These are phyloP conservation scores for Gelatoporia subvermispora DNA, from an alignment of 768 basidiomycete species.

Conservation along the genomic window DNA sequence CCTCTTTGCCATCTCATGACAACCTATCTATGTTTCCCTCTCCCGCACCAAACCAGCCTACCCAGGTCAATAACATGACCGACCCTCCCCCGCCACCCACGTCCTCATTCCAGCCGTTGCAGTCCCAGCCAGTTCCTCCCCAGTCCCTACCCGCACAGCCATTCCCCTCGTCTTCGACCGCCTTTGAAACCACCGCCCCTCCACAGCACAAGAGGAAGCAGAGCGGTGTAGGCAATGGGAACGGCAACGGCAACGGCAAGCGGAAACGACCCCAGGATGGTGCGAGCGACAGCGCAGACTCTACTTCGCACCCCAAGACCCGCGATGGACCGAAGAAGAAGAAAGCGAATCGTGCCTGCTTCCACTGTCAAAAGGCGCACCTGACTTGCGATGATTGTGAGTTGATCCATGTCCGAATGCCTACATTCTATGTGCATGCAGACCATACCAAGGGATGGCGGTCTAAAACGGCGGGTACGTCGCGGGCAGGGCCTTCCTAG, in stretches of 20 bases:
- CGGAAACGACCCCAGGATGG: slow-evolving; percentile 60
- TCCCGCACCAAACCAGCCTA: slow-evolving; percentile 8
- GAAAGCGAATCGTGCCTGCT: slow-evolving; percentile 91
- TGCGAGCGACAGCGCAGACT: slow-evolving; percentile 49
- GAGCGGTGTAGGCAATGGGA: slow-evolving; percentile 20
- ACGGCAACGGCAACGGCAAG: slow-evolving; percentile 33
- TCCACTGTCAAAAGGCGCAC: slow-evolving; percentile 95
- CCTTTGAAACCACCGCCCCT: slow-evolving; percentile 18
- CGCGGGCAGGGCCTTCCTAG: too few relatives aligned
- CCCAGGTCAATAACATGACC: neutral
- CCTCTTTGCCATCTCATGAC: slow-evolving; percentile 2
- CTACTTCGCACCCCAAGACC: slow-evolving; percentile 43
- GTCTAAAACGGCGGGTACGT: too few relatives aligned
- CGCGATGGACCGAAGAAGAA: slow-evolving; percentile 86
- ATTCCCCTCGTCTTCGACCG: slow-evolving; percentile 21
- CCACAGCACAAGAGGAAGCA: slow-evolving; percentile 34
- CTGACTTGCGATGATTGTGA: slow-evolving; percentile 97
- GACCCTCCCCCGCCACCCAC: slow-evolving; percentile 7
- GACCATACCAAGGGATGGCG: too few relatives aligned
- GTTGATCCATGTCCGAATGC: slow-evolving; percentile 26
- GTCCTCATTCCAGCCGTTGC: slow-evolving; percentile 5
- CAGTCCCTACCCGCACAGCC: slow-evolving; percentile 20
- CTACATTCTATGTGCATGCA: too few relatives aligned
- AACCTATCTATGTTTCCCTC: neutral
- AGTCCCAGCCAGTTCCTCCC: slow-evolving; percentile 15